Evolutionary conservation across 345 rosid species (phyloP).

Genomic region (Mallotus nudiflorus): DNA sequence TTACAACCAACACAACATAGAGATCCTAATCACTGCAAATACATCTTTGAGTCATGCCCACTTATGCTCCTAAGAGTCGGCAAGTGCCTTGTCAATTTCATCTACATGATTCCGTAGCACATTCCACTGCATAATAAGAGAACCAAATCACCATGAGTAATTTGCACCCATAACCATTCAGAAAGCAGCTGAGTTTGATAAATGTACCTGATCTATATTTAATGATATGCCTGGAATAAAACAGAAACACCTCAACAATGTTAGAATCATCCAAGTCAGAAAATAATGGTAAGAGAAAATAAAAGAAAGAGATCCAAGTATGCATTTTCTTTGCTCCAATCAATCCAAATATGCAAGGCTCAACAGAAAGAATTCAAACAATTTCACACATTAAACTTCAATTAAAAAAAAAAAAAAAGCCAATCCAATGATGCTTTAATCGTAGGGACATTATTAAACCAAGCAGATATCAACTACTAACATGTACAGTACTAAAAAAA

Average conservation of each 20-base stretch:
- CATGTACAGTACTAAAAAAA: too few relatives aligned
- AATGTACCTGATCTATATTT: slow-evolving; percentile 78
- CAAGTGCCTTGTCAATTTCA: slow-evolving; percentile 66
- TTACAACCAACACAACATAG: neutral
- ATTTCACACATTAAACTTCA: too few relatives aligned
- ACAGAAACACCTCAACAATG: neutral
- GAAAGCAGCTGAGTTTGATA: neutral
- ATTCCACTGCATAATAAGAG: slow-evolving; percentile 60
- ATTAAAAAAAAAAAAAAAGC: too few relatives aligned
- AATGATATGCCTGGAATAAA: slow-evolving; percentile 67
- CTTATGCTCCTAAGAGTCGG: slow-evolving; percentile 33
- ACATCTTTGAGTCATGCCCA: neutral
- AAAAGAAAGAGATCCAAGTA: neutral
- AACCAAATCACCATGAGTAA: neutral
- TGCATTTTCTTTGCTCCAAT: neutral
- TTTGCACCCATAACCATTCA: neutral
- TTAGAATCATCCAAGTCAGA: slow-evolving; percentile 1
- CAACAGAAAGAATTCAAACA: neutral
- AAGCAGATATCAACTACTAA: too few relatives aligned
- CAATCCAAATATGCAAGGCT: neutral
- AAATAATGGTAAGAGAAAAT: neutral
- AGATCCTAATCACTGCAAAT: slow-evolving; percentile 6
- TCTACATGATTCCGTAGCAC: slow-evolving; percentile 52
- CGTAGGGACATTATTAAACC: neutral
- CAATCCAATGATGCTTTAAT: neutral